Conservation (phyloP, 176 grass and related monocot genomes). For the Oryza australiensis region DNA sequence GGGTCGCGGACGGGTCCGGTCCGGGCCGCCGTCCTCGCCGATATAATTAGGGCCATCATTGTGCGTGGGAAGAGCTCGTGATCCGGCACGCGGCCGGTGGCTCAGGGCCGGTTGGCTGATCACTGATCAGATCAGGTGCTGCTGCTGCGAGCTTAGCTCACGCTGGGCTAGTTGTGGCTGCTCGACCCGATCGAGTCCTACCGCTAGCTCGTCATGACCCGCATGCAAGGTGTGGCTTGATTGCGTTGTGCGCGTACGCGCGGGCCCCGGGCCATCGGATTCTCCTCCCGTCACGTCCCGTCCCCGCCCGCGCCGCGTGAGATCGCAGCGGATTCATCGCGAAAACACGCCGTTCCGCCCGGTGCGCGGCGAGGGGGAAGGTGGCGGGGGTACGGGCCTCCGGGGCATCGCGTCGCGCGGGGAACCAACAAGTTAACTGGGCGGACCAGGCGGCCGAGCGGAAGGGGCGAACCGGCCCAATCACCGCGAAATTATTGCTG, state of each 20-base stretch:
- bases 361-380: not conserved
- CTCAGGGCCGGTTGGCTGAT: not conserved
- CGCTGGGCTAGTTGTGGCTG: not conserved
- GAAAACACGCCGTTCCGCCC: not conserved
- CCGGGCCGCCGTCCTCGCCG: not conserved
- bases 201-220: not conserved
- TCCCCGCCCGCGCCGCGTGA: not conserved
- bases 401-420: not conserved
- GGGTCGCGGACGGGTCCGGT: not conserved
- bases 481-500: conserved; percentile 62
- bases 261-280: not conserved
- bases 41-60: not conserved
- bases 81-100: not conserved
- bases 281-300: not conserved
- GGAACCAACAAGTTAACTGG: too few relatives aligned
- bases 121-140: not conserved
- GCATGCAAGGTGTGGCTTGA: not conserved
- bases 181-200: too few relatives aligned
- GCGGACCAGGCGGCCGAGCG: not conserved
- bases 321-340: not conserved
- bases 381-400: not conserved
- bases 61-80: not conserved
- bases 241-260: not conserved
- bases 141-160: not conserved
- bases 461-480: conserved; percentile 28